Conservation (phyloP, 2,329 filamentous ascomycete genomes). For the Beauveria pseudobassiana region DNA sequence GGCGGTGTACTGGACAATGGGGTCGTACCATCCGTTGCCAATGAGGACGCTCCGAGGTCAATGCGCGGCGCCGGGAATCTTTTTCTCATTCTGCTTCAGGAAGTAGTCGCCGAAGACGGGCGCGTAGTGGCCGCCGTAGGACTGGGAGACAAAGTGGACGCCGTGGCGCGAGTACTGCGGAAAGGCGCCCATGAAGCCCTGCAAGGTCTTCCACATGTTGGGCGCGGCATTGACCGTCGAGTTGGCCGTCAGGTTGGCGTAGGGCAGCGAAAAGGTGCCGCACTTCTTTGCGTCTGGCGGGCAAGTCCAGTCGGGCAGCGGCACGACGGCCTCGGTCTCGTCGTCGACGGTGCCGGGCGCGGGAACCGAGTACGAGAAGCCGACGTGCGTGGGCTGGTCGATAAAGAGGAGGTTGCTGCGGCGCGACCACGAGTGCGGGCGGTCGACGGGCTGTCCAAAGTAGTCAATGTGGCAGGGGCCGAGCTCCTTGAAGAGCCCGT, state of each 20-base stretch:
- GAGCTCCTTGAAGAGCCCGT: constrained; percentile 15
- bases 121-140: constrained; percentile 63
- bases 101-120: constrained; percentile 53
- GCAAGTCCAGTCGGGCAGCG: constrained; percentile 17
- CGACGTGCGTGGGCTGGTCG: constrained; percentile 57
- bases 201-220: constrained; percentile 60
- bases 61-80: constrained; percentile 34
- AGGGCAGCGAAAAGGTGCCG: constrained; percentile 18
- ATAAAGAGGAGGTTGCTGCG: constrained; percentile 46
- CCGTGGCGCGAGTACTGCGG: constrained; percentile 47
- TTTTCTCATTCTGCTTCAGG: constrained; percentile 52
- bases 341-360: constrained; percentile 33
- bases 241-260: constrained; percentile 1
- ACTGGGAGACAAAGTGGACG: constrained; percentile 60
- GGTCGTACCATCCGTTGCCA: constrained; percentile 59
- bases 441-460: constrained; percentile 43
- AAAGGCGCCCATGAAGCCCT: constrained; percentile 50
- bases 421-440: constrained; percentile 57
- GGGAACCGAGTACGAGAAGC: constrained; percentile 55
- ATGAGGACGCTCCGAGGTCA: constrained; percentile 53
- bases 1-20: not conserved
- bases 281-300: constrained; percentile 30
- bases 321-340: not conserved
- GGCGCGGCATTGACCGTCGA: constrained; percentile 25
- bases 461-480: constrained; percentile 35